These are phyloP conservation scores for Periglandula ipomoeae DNA, from an alignment of 2,329 filamentous ascomycete species.

Conservation along the genomic window DNA sequence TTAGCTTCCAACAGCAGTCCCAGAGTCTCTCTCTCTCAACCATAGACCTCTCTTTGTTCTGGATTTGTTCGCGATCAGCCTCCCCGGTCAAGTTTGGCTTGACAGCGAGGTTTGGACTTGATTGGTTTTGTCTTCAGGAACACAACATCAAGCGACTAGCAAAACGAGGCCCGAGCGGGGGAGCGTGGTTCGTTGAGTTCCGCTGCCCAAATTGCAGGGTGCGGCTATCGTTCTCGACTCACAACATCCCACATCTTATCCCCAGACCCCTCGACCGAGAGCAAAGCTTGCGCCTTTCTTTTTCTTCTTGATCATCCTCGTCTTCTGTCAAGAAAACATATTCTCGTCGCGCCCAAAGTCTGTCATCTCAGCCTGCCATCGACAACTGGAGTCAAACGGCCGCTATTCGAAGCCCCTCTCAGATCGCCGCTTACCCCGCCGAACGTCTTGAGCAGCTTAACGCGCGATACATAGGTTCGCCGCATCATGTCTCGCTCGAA, in stretches of 20 bases:
- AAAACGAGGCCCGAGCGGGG: slow-evolving; percentile 9
- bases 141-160: background rate
- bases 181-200: slow-evolving; percentile 3
- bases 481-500: slow-evolving; percentile 46
- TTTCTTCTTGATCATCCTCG: background rate
- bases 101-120: background rate
- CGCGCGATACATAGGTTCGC: background rate
- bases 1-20: background rate
- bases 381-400: background rate
- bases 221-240: slow-evolving; percentile 1
- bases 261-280: background rate
- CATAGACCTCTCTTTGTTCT: background rate
- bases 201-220: slow-evolving; percentile 5
- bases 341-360: background rate
- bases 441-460: background rate
- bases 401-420: background rate
- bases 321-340: background rate
- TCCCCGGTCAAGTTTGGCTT: background rate
- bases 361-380: background rate
- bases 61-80: background rate
- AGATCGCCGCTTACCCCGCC: slow-evolving; percentile 2
- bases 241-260: slow-evolving; percentile 3
- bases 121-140: background rate
- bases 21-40: background rate
- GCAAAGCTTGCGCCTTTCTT: background rate